These are phyloP conservation scores for Leavenworthia alabamica DNA, from an alignment of 345 rosid genomes.

Conservation along the genomic window DNA sequence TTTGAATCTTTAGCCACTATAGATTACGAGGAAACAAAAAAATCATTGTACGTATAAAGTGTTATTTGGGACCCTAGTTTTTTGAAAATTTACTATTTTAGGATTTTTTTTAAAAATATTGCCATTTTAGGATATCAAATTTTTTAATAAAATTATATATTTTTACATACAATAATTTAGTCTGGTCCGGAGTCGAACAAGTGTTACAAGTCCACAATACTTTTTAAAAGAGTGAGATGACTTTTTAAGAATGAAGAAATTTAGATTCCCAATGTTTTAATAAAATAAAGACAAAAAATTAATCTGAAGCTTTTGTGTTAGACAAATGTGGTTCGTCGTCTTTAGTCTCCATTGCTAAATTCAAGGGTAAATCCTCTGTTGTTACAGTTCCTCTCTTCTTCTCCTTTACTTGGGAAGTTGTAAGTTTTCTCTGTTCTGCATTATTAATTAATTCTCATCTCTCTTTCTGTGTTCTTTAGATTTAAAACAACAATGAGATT, in stretches of 20 bases:
- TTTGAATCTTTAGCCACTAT: background rate
- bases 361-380: background rate
- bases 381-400: background rate
- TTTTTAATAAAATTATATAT: too few species aligned
- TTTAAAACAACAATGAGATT: background rate
- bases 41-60: background rate
- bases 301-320: background rate
- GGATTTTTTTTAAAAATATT: too few species aligned
- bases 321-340: background rate
- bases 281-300: background rate
- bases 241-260: background rate
- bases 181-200: background rate
- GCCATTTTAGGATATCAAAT: background rate
- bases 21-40: background rate
- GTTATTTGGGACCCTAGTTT: background rate
- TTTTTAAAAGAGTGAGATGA: background rate
- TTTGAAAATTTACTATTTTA: too few species aligned
- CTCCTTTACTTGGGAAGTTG: background rate
- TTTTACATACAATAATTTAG: too few species aligned
- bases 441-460: background rate
- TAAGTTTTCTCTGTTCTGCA: background rate
- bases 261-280: background rate
- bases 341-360: background rate
- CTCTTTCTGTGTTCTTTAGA: background rate
- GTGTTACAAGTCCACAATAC: background rate